phyloP scores from a whole-genome alignment of 257 asterid species.

The Solanum chiquidenum region DNA sequence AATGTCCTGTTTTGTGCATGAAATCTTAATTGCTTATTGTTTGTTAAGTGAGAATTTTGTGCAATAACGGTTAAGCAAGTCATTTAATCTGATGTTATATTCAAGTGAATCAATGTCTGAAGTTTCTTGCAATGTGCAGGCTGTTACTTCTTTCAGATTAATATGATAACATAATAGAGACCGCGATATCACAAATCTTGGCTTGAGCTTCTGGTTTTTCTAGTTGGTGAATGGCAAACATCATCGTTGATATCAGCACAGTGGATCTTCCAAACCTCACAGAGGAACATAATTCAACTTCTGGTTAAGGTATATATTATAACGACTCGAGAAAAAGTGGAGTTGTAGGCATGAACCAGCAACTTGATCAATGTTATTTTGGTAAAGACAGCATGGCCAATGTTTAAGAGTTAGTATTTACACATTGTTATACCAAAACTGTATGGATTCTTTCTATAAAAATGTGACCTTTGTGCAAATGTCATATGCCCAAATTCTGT shows the following conservation, averaged over 20 bases:
- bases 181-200: background rate
- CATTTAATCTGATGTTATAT: background rate
- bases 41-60: background rate
- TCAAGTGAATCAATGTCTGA: background rate
- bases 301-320: background rate
- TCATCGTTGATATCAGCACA: too few relatives aligned
- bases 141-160: conserved; percentile 71
- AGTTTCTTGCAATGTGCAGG: conserved; percentile 38
- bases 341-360: background rate
- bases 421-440: background rate
- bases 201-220: background rate
- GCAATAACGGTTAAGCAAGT: background rate
- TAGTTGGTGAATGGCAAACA: background rate
- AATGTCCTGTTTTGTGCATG: background rate
- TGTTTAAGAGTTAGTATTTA: background rate
- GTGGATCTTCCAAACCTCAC: too few relatives aligned
- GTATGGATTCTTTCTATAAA: background rate
- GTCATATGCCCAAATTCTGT: background rate
- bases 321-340: background rate
- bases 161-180: conserved; percentile 1
- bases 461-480: background rate
- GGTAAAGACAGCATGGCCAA: too few relatives aligned
- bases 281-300: background rate
- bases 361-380: background rate
- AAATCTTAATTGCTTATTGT: background rate